Base-by-base conservation (phyloP, 1,284 basidiomycete species). In the Trichosporon ovoides region DNA sequence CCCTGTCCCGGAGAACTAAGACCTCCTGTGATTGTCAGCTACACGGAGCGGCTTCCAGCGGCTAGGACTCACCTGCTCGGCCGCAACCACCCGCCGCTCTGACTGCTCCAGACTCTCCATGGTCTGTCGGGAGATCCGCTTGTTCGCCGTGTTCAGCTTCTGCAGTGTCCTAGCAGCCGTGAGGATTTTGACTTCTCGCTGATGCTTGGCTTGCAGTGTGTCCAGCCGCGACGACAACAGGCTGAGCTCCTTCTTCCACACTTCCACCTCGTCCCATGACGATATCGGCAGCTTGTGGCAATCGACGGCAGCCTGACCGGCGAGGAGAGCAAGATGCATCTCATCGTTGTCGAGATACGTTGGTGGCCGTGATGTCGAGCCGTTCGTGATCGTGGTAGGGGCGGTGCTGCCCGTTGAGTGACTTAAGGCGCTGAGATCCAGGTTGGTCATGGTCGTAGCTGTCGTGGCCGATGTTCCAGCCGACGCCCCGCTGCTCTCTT, bases 181-280 rank as follows among this genome's bases (percentile, higher is more conserved):
- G 22, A 78, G 66, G 38, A 79, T 78, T 66, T 78, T 78, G 59
- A 76, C 66, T 61, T 79, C 77, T 35, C 77, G 59, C 55, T 78
- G 75, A 61, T 75, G 72, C 22, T 74, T 63, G 5, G 73, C 62
- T 18, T 75, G 69, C 12, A 74, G 65, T 2, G 70, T 64, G 10
- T 68, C 64, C 16, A 78, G 63, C 20, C 77, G 66, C 40, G 64
- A 73, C 0, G 69, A 66, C 14, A 79, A 65, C 13, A 77, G 53
- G 0, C 65, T 54, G 3, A 78, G 62, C 60, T 79, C 77, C 76
- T 89, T 90, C 80, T 91, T 93, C 66, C 92, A 83, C 53, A 88
- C 87, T 64, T 94, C 91, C 16, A 92, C 87, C 67, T 92, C 87
- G 66, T 95, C 91, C 56, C 88, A 85, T 64, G 81, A 83, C 48